phyloP scores from a whole-genome alignment of 805 yeast genomes.

The Scheffersomyces coipomensis region DNA sequence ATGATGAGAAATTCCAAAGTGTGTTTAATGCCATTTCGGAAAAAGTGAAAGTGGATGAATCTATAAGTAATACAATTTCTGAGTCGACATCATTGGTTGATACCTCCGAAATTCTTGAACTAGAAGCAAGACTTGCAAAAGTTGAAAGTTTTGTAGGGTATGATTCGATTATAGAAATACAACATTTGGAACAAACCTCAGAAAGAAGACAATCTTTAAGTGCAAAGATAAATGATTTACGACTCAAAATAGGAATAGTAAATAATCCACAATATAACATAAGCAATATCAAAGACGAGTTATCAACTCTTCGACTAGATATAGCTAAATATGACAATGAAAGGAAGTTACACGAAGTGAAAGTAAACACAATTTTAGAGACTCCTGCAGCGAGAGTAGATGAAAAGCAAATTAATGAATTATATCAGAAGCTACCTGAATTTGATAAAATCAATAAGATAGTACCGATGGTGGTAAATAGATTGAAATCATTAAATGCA shows the following conservation, averaged over 20 bases:
- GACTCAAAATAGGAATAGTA: conserved; percentile 30
- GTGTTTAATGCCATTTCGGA: not conserved
- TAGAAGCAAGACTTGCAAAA: conserved; percentile 23
- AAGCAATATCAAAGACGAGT: conserved; percentile 19
- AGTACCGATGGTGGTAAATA: conserved; percentile 22
- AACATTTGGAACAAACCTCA: too few species aligned
- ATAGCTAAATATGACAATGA: conserved; percentile 21
- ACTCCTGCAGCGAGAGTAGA: conserved; percentile 2
- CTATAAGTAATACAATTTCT: not conserved
- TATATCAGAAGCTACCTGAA: conserved; percentile 23
- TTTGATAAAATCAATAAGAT: conserved; percentile 18
- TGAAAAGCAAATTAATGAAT: conserved; percentile 21
- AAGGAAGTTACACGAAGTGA: not conserved
- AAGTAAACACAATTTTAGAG: not conserved
- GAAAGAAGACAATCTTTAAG: conserved; percentile 21
- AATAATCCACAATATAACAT: conserved; percentile 33
- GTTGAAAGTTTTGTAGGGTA: conserved; percentile 23
- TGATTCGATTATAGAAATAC: conserved; percentile 3
- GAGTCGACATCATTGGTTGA: conserved; percentile 1
- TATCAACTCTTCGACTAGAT: conserved; percentile 21
- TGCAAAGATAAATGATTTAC: conserved; percentile 26
- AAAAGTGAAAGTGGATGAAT: not conserved
- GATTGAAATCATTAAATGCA: conserved; percentile 30
- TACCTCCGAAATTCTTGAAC: conserved; percentile 12
- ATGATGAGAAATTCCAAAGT: not conserved